Conservation (phyloP, 1,284 basidiomycete species). For the Cryptococcus wingfieldii region DNA sequence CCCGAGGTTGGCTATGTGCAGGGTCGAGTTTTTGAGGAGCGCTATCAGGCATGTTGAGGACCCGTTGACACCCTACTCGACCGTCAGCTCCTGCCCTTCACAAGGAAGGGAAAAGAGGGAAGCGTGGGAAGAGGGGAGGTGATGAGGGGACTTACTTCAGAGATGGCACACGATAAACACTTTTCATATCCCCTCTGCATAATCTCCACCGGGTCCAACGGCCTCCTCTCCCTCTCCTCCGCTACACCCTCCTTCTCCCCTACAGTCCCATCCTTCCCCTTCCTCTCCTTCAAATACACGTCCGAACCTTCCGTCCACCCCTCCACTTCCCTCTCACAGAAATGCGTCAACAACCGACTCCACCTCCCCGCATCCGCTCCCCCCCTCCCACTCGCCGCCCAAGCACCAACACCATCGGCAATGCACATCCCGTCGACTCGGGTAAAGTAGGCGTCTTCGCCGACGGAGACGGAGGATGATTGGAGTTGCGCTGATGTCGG, state of each 20-base stretch:
- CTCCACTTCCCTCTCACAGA: conserved; percentile 40
- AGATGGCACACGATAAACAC: conserved; percentile 49
- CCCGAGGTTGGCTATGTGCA: conserved; percentile 85
- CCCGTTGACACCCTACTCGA: conserved; percentile 52
- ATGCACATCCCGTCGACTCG: conserved; percentile 45
- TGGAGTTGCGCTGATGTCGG: conserved; percentile 16
- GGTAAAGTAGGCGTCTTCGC: conserved; percentile 50
- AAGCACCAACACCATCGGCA: conserved; percentile 50
- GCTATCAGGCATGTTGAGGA: conserved; percentile 57
- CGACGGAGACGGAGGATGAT: conserved; percentile 27
- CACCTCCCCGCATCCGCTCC: conserved; percentile 45
- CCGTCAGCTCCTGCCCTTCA: background rate
- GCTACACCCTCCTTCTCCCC: background rate
- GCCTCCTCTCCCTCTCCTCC: conserved; percentile 19
- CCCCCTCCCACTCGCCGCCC: conserved; percentile 35
- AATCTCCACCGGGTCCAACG: conserved; percentile 55
- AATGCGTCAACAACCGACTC: conserved; percentile 46
- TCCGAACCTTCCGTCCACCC: conserved; percentile 41
- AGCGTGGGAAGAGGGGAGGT: background rate
- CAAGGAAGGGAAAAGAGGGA: background rate
- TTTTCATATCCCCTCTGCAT: conserved; percentile 58
- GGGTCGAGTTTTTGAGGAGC: conserved; percentile 62
- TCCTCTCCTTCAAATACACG: conserved; percentile 24
- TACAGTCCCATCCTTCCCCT: background rate
- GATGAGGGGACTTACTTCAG: conserved; percentile 41